Evolutionary conservation across 1,284 basidiomycete species (phyloP), one percentile per base, ranked within the genome.

Genomic region (Puccinia polysora): DNA sequence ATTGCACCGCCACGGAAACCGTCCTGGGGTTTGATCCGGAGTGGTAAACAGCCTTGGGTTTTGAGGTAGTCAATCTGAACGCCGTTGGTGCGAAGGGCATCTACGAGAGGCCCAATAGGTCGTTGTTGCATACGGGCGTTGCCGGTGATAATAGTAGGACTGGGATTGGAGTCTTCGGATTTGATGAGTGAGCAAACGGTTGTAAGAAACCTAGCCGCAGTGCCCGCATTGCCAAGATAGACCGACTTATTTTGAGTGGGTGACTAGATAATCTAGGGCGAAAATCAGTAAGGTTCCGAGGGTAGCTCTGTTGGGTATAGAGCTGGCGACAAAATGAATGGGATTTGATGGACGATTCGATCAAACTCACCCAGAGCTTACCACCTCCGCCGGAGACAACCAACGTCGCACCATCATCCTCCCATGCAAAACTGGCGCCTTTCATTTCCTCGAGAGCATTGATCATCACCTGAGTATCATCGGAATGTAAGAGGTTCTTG

Each of bases 401-500:
- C 38, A 98, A 85, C 0, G 92, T 95, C 80, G 96, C 93, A 30
- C 89, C 90, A 67, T 86, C 87, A 76, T 98, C 94, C 82, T 97
- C 91, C 90, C 93, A 99, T 25, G 84, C 83, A 79, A 91, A 91
- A 49, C 83, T 85, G 28, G 95, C 95, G 58, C 93, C 95, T 86
- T 91, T 88, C 74, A 98, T 86, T 72, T 93, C 91, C 58, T 87
- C 83, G 20, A 97, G 83, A 30, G 92, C 91, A 18, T 87, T 84
- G 92, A 98, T 97, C 96, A 99, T 98, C 73, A 99, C 95, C 76
- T 93, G 91, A 0, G 95, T 99, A 80, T 99, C 95, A 78, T 98
- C 95, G 8, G 93, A 97, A 80, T 97, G 94, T 50, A 98, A 83
- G 18, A 97, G 82, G 78, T 97, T 97, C 80, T 84, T 88, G 62